Evolutionary conservation across 1,284 basidiomycete genomes (phyloP).

Genomic region (Coniferiporia weirii): DNA sequence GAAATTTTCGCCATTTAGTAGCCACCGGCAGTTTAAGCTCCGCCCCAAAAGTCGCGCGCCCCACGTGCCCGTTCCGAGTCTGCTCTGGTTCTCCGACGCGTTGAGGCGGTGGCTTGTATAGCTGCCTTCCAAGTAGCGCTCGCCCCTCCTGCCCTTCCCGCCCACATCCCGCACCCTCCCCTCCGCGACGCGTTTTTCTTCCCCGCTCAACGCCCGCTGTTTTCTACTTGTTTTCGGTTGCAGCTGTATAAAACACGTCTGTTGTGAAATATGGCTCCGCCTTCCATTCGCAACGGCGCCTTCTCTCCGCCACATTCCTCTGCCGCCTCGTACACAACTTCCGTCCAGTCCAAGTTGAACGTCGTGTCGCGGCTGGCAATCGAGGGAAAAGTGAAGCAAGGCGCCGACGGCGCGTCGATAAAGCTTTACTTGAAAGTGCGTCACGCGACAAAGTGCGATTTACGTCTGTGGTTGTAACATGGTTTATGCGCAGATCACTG

Average conservation of each 20-base stretch:
- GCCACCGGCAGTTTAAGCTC: background rate
- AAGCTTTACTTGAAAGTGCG: conserved; percentile 72
- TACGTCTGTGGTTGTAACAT: background rate
- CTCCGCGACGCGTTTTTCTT: background rate
- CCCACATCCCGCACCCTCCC: background rate
- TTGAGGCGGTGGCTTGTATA: background rate
- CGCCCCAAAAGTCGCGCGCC: conserved; percentile 8
- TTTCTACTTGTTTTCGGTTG: background rate
- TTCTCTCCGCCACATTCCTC: conserved; percentile 16
- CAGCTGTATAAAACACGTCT: background rate
- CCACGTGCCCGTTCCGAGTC: conserved; percentile 2
- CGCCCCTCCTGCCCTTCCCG: background rate
- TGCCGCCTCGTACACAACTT: conserved; percentile 16
- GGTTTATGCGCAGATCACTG: conserved; percentile 45
- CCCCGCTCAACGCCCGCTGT: background rate
- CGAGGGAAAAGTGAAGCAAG: conserved; percentile 64
- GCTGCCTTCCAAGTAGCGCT: background rate
- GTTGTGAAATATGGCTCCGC: background rate
- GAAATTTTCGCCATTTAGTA: background rate
- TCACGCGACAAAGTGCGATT: conserved; percentile 1
- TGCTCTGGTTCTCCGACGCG: background rate
- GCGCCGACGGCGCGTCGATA: conserved; percentile 57
- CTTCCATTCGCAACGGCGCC: conserved; percentile 8
- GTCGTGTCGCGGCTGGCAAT: conserved; percentile 68
- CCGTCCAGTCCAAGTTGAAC: conserved; percentile 45